phyloP scores from a whole-genome alignment of 75 land plant genomes.

The Selaginella moellendorffii region DNA sequence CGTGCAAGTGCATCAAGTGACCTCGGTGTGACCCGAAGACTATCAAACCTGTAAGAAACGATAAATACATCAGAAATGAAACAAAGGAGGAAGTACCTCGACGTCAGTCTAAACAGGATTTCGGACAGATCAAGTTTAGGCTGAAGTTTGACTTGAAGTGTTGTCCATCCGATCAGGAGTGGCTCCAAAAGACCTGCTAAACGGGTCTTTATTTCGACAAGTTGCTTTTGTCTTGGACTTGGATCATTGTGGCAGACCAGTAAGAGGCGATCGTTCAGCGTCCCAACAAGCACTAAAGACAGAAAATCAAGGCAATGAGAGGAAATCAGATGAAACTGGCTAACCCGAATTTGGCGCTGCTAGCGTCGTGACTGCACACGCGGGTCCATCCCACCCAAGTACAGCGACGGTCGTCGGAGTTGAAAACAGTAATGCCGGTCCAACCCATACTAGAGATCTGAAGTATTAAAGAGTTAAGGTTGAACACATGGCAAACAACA shows the following conservation, averaged over 20 bases:
- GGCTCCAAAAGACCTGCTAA: slow-evolving; percentile 71
- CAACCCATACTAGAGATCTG: slow-evolving; percentile 91
- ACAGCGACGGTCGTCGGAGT: slow-evolving; percentile 63
- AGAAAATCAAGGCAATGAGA: neutral
- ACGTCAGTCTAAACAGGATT: slow-evolving; percentile 79
- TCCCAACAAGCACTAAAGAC: slow-evolving; percentile 54
- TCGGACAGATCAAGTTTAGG: slow-evolving; percentile 90
- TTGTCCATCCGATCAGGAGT: slow-evolving; percentile 91
- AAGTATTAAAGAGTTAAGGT: slow-evolving; percentile 58
- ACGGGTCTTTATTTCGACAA: slow-evolving; percentile 76
- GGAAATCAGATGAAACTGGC: neutral
- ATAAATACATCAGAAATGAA: neutral
- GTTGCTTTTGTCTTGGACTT: slow-evolving; percentile 88
- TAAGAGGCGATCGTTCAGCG: slow-evolving; percentile 80
- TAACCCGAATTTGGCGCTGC: slow-evolving; percentile 75
- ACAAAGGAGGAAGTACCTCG: slow-evolving; percentile 40
- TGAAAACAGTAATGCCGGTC: slow-evolving; percentile 90
- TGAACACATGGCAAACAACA: neutral
- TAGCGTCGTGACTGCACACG: slow-evolving; percentile 52
- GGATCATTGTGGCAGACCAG: slow-evolving; percentile 76
- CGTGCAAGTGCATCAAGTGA: slow-evolving; percentile 79
- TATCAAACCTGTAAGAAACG: slow-evolving; percentile 64
- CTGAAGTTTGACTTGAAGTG: slow-evolving; percentile 82
- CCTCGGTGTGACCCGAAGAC: slow-evolving; percentile 85
- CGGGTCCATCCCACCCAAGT: slow-evolving; percentile 93